Conservation (phyloP, 768 basidiomycete species). For the Amanita rubescens region DNA sequence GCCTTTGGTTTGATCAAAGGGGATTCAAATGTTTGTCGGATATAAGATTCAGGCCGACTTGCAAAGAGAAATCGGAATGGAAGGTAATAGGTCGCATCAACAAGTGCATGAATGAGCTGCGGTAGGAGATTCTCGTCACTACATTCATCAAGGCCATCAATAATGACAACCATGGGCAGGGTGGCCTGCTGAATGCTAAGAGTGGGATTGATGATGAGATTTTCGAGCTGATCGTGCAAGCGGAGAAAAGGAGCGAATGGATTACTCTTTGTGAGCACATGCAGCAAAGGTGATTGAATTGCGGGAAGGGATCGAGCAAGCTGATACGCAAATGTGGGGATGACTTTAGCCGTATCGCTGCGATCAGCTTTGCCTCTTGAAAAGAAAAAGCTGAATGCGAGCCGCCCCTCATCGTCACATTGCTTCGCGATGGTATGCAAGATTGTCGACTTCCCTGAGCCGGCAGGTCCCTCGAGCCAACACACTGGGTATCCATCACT, state of each 20-base stretch:
- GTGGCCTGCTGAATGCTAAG: neutral
- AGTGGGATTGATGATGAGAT: neutral
- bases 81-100: neutral
- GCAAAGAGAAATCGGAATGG: neutral
- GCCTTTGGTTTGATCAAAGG: neutral
- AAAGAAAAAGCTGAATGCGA: neutral
- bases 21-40: neutral
- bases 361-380: neutral
- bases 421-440: neutral
- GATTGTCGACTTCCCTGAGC: neutral
- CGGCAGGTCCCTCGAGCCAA: neutral
- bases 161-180: neutral
- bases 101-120: neutral
- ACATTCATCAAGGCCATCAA: slow-evolving; percentile 3
- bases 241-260: neutral
- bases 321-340: neutral
- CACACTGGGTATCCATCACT: too few relatives aligned
- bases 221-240: neutral
- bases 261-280: neutral
- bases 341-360: neutral
- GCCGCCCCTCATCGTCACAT: neutral
- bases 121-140: neutral
- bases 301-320: neutral
- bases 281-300: neutral
- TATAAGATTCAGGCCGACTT: neutral